Conservation (phyloP, 345 rosid genomes). For the Salix koriyanagi region DNA sequence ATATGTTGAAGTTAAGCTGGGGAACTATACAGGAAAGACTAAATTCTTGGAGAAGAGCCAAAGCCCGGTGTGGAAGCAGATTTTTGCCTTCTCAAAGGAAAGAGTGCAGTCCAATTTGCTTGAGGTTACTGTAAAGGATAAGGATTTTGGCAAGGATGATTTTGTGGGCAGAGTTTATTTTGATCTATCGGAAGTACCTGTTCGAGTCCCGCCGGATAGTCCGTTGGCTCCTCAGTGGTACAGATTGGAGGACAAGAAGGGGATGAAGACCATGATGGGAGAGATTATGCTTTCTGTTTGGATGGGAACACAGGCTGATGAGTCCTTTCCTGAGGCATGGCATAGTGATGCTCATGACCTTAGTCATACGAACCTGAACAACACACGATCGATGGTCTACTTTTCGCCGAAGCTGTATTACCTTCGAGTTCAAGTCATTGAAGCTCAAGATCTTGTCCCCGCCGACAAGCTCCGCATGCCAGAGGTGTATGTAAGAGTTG, state of each 20-base stretch:
- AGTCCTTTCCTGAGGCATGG: conserved; percentile 35
- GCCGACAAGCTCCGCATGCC: conserved; percentile 18
- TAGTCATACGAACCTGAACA: conserved; percentile 18
- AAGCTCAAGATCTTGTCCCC: conserved; percentile 31
- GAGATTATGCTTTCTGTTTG: conserved; percentile 33
- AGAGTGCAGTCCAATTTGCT: conserved; percentile 29
- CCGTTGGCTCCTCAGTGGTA: conserved; percentile 38
- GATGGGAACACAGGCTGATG: conserved; percentile 39
- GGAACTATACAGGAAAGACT: conserved; percentile 31
- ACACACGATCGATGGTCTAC: conserved; percentile 27
- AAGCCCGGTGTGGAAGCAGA: conserved; percentile 24
- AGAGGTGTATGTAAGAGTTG: conserved; percentile 11
- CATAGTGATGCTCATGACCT: conserved; percentile 33
- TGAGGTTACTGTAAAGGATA: conserved; percentile 31
- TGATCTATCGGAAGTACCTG: conserved; percentile 25
- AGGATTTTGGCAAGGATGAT: conserved; percentile 32
- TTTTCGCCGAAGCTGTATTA: conserved; percentile 30
- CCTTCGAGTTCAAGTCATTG: conserved; percentile 20
- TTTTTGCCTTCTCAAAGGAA: conserved; percentile 29
- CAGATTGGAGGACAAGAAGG: conserved; percentile 21
- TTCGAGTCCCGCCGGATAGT: conserved; percentile 30
- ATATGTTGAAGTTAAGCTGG: conserved; percentile 32
- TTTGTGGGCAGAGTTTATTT: conserved; percentile 23
- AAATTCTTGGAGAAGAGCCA: conserved; percentile 26
- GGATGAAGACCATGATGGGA: conserved; percentile 7